A percentile compares a stretch with the other conserved stretches of the same genome.
phyloP scores from a whole-genome alignment of 1,284 basidiomycete species.

The Prillingera fragicola region DNA sequence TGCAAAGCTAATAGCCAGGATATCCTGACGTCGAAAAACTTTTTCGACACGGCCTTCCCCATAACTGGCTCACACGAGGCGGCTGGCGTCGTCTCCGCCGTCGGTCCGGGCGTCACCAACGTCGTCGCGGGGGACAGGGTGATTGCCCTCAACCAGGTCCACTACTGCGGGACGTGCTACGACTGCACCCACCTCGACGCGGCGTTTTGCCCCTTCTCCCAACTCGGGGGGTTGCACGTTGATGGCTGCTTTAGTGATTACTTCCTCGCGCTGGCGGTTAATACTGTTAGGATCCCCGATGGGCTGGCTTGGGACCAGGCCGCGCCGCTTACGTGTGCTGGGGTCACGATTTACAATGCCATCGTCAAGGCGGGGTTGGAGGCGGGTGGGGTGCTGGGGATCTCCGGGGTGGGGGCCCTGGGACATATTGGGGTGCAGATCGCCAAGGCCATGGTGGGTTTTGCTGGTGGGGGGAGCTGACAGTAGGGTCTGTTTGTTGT shows the following conservation, averaged over 20 bases:
- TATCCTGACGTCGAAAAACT: background rate
- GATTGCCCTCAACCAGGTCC: conserved; percentile 15
- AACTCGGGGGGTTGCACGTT: conserved; percentile 19
- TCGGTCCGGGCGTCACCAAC: conserved; percentile 14
- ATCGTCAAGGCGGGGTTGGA: conserved; percentile 24
- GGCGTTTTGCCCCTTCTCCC: conserved; percentile 22
- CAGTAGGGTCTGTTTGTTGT: background rate
- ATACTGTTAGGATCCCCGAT: conserved; percentile 18
- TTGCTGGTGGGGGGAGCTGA: background rate
- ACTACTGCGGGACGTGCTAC: conserved; percentile 22
- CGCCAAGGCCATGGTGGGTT: conserved; percentile 28
- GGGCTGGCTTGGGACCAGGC: conserved; percentile 10
- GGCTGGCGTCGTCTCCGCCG: conserved; percentile 21
- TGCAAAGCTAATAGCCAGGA: background rate
- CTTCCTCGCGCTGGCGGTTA: conserved; percentile 18
- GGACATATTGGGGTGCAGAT: conserved; percentile 30
- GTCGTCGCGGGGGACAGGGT: conserved; percentile 22
- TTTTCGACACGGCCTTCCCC: conserved; percentile 12
- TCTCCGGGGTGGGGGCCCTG: conserved; percentile 27
- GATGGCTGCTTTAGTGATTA: conserved; percentile 32
- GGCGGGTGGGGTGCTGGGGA: conserved; percentile 22
- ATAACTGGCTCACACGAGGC: conserved; percentile 28
- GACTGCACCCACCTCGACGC: conserved; percentile 20
- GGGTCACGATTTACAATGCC: conserved; percentile 26
- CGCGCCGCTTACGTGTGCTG: conserved; percentile 29